Percentiles rank a stretch among this genome's conserved stretches.
Evolutionary conservation across 805 yeast species (phyloP).

Genomic region (Candida maris): DNA sequence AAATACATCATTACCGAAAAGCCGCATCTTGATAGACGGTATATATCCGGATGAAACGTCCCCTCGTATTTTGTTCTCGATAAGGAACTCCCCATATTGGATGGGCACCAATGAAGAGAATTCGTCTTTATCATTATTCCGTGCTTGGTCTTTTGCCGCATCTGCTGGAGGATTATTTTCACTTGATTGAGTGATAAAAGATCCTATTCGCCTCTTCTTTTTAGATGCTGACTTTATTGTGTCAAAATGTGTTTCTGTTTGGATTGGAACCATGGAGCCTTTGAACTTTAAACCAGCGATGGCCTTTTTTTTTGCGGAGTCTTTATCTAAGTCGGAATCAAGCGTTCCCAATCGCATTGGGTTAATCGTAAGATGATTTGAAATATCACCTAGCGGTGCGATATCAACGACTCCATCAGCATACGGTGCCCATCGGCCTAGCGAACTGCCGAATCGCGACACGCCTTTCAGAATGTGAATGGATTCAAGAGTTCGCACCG

Average conservation of each 20-base stretch:
- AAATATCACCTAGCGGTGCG: constrained; percentile 51
- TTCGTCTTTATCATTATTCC: constrained; percentile 27
- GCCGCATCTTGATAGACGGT: constrained; percentile 26
- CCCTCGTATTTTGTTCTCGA: constrained; percentile 34
- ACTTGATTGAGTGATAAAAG: background rate
- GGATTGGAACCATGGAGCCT: constrained; percentile 43
- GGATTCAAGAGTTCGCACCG: constrained; percentile 46
- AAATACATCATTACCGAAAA: constrained; percentile 69
- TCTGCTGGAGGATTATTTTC: constrained; percentile 1
- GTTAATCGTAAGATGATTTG: constrained; percentile 38
- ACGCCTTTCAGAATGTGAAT: constrained; percentile 58
- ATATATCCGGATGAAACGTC: constrained; percentile 18
- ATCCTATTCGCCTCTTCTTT: constrained; percentile 16
- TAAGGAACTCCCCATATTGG: constrained; percentile 44
- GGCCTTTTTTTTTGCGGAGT: constrained; percentile 28
- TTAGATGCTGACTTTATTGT: constrained; percentile 29
- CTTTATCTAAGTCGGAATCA: constrained; percentile 11
- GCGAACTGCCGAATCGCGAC: constrained; percentile 55
- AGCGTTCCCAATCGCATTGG: constrained; percentile 23
- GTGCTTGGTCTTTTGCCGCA: constrained; percentile 7
- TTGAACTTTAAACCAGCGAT: constrained; percentile 59
- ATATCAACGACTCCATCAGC: constrained; percentile 66
- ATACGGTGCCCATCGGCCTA: constrained; percentile 73
- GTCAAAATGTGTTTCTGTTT: constrained; percentile 38
- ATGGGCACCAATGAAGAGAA: constrained; percentile 58